Evolutionary conservation across 1,139 yeast species (phyloP).

Genomic region (Pneumocystis wakefieldiae): DNA sequence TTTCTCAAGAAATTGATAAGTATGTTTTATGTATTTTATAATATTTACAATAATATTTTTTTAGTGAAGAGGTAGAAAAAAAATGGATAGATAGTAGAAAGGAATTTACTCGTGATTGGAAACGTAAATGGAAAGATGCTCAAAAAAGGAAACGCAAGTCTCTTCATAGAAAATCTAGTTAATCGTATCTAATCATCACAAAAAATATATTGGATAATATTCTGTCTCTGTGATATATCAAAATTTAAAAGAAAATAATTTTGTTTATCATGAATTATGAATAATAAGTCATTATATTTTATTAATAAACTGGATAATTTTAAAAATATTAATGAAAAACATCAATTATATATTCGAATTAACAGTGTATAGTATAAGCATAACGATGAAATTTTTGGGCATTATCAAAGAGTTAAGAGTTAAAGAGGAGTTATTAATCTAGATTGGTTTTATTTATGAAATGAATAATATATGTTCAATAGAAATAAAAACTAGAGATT

Average conservation of each 20-base stretch:
- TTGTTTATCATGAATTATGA: not conserved
- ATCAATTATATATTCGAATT: not conserved
- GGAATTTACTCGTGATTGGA: not conserved
- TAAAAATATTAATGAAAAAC: not conserved
- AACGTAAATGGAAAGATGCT: not conserved
- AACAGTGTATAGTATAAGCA: not conserved
- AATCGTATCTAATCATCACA: not conserved
- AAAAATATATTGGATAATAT: not conserved
- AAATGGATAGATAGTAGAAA: not conserved
- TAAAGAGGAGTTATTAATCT: too few species aligned
- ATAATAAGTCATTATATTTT: not conserved
- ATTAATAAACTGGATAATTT: not conserved
- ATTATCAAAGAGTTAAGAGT: too few species aligned
- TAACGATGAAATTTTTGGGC: too few species aligned
- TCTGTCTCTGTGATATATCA: not conserved
- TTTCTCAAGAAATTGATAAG: not conserved
- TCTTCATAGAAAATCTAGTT: not conserved
- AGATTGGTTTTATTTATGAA: too few species aligned
- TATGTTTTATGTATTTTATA: not conserved
- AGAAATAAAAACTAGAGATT: too few species aligned
- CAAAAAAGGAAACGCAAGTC: not conserved
- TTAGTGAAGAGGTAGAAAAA: not conserved
- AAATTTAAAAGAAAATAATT: not conserved
- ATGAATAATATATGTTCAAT: too few species aligned
- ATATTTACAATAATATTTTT: not conserved